A percentile compares a stretch with the other conserved stretches of the same genome.
Evolutionary conservation across 179 eudicot species (phyloP).

Genomic region (Camellia oleifera): DNA sequence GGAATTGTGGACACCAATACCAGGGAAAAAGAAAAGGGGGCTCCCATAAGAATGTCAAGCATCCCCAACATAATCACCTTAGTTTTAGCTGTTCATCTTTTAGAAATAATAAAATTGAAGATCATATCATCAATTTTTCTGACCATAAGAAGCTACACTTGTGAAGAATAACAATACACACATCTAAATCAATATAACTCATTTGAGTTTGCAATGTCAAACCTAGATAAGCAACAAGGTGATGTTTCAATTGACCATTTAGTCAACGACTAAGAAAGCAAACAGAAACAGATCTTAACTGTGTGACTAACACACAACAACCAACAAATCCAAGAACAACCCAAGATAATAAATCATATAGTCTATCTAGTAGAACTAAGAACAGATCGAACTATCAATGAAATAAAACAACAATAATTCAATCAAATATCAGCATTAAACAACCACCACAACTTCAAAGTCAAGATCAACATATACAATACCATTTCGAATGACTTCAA

Average conservation of each 20-base stretch:
- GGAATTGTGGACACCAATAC: not conserved
- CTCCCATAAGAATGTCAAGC: not conserved
- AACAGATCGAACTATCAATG: conserved; percentile 3
- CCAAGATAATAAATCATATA: not conserved
- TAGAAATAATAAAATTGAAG: not conserved
- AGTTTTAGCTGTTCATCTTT: not conserved
- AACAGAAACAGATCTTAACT: not conserved
- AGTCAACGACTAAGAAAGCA: not conserved
- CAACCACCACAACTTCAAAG: not conserved
- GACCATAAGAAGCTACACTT: conserved; percentile 1
- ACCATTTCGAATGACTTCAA: conserved; percentile 26
- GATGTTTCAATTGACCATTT: not conserved
- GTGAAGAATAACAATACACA: not conserved
- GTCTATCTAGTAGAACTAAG: not conserved
- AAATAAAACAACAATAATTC: not conserved
- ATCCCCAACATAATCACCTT: not conserved
- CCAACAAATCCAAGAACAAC: not conserved
- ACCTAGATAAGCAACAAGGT: not conserved
- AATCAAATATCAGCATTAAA: not conserved
- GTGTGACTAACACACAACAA: not conserved
- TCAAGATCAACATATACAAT: not conserved
- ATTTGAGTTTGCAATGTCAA: too few species aligned
- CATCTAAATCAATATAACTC: not conserved
- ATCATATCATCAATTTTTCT: too few species aligned
- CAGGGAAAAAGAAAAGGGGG: not conserved